These are phyloP conservation scores for Penicillium hesseltinei DNA, from an alignment of 2,329 filamentous ascomycete genomes.

Conservation along the genomic window DNA sequence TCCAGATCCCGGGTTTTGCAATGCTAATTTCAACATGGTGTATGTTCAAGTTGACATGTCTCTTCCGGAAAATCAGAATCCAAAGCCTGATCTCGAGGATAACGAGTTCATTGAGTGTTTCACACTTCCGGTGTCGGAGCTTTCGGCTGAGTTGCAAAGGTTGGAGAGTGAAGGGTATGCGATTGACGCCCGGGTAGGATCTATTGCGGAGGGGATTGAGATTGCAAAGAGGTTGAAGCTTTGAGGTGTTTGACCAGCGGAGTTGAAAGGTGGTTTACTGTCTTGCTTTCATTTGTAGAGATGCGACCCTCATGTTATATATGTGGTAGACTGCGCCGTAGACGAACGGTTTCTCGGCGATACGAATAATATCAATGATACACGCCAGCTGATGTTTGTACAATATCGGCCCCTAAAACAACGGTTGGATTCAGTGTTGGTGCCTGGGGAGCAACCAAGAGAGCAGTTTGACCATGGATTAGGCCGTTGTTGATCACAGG, in stretches of 20 bases:
- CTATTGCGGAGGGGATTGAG: conserved; percentile 74
- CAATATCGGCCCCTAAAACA: too few species aligned
- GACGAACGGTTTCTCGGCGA: neutral
- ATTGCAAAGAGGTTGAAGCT: conserved; percentile 56
- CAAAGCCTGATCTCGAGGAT: conserved; percentile 68
- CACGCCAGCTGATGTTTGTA: neutral
- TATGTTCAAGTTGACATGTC: conserved; percentile 70
- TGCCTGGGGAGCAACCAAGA: neutral
- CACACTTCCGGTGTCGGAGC: conserved; percentile 59
- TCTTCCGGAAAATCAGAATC: conserved; percentile 65
- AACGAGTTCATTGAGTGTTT: conserved; percentile 81
- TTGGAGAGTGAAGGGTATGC: conserved; percentile 70
- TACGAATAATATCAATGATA: neutral
- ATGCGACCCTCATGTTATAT: neutral
- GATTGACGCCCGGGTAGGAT: conserved; percentile 75
- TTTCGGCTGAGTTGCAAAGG: conserved; percentile 65
- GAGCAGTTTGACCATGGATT: neutral
- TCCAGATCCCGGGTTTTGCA: conserved; percentile 48
- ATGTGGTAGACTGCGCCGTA: neutral
- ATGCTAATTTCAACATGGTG: conserved; percentile 54
- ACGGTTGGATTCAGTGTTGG: neutral
- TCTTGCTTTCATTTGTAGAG: neutral
- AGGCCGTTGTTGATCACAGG: neutral
- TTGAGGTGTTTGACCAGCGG: neutral
- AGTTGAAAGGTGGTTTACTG: neutral